Evolutionary conservation across 2,329 filamentous ascomycete species (phyloP).

Genomic region (Botrytis deweyae): DNA sequence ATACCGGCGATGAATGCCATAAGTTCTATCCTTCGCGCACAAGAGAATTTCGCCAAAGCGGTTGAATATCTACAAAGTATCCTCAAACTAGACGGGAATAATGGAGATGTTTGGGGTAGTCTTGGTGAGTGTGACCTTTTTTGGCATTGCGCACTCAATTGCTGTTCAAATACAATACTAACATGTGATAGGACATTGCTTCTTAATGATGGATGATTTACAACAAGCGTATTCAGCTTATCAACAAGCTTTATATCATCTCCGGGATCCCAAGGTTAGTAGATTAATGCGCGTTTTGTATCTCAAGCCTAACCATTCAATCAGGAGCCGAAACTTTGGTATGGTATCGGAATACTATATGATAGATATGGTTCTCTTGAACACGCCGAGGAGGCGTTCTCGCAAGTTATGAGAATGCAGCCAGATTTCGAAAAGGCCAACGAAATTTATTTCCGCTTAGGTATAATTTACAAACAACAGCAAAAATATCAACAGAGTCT

Average conservation of each 20-base stretch:
- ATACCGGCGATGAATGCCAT: conserved; percentile 92
- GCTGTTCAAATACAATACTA: conserved; percentile 25
- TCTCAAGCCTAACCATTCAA: conserved; percentile 25
- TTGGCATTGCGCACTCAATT: conserved; percentile 7
- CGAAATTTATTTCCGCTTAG: conserved; percentile 96
- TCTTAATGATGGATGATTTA: conserved; percentile 96
- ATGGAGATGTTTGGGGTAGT: conserved; percentile 96
- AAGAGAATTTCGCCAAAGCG: conserved; percentile 90
- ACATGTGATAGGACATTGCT: conserved; percentile 75
- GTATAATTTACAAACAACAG: conserved; percentile 99
- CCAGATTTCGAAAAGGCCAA: conserved; percentile 98
- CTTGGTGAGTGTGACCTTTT: conserved; percentile 63
- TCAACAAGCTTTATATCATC: conserved; percentile 89
- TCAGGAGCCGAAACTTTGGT: conserved; percentile 96
- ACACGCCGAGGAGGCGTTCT: conserved; percentile 96
- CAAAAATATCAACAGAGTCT: conserved; percentile 90
- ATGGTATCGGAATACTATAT: conserved; percentile 96
- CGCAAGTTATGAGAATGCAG: conserved; percentile 98
- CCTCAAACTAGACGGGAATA: conserved; percentile 81
- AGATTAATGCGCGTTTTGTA: background rate
- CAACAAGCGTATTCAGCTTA: conserved; percentile 97
- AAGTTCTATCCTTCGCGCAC: conserved; percentile 83
- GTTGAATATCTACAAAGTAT: conserved; percentile 92
- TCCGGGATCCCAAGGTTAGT: conserved; percentile 84
- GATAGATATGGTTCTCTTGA: conserved; percentile 95